Conservation (phyloP, 148 eudicot species). For the Dianthus caryophyllus region DNA sequence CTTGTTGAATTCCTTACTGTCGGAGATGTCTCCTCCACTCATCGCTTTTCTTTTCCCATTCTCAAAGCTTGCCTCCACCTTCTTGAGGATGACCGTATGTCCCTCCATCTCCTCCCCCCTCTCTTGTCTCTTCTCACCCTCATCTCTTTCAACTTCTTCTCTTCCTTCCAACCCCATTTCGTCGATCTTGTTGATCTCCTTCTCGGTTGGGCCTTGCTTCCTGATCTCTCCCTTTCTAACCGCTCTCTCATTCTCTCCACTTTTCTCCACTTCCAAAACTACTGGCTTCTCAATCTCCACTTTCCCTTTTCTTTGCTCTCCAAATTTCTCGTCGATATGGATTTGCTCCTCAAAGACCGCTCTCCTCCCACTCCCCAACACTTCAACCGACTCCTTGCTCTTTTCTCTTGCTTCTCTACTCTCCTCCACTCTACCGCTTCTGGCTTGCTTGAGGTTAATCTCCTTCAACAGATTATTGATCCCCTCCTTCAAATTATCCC, state of each 20-base stretch:
- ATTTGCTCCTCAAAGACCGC: constrained; percentile 78
- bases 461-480: constrained; percentile 70
- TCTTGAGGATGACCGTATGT: constrained; percentile 94
- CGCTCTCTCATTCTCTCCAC: constrained; percentile 67
- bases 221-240: constrained; percentile 76
- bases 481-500: constrained; percentile 82
- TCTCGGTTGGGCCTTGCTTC: constrained; percentile 98
- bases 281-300: constrained; percentile 81
- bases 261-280: constrained; percentile 95
- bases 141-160: constrained; percentile 72
- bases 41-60: constrained; percentile 69
- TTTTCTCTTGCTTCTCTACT: constrained; percentile 82
- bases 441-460: constrained; percentile 78
- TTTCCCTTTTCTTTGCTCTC: constrained; percentile 77
- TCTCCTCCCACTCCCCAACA: constrained; percentile 79
- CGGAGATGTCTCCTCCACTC: constrained; percentile 71
- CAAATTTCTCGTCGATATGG: constrained; percentile 96
- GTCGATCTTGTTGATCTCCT: constrained; percentile 94
- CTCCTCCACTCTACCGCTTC: constrained; percentile 89
- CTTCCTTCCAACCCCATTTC: constrained; percentile 89
- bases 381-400: constrained; percentile 69
- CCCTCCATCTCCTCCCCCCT: constrained; percentile 62
- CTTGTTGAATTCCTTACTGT: constrained; percentile 79
- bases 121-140: constrained; percentile 68
- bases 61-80: constrained; percentile 87